A percentile compares a stretch with the other conserved stretches of the same genome.
These are phyloP conservation scores for Venturia aucupariae DNA, from an alignment of 2,329 filamentous ascomycete species.

Conservation along the genomic window DNA sequence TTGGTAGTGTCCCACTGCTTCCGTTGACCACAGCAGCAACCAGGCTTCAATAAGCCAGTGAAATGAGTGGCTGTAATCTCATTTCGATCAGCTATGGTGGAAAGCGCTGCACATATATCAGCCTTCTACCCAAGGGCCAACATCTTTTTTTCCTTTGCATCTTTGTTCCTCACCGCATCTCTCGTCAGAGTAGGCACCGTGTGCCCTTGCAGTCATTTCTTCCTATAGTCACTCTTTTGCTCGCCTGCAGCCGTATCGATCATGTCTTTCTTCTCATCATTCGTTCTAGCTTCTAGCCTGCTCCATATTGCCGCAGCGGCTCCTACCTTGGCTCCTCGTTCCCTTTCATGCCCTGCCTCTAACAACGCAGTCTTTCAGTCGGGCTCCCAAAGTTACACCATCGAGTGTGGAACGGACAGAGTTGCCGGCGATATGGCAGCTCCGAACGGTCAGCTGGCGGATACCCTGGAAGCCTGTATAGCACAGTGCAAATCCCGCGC, in stretches of 20 bases:
- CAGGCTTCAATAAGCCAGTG: not conserved
- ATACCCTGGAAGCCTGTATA: too few species aligned
- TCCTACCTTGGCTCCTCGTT: not conserved
- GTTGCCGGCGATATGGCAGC: too few species aligned
- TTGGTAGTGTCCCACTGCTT: not conserved
- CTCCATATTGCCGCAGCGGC: not conserved
- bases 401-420: too few species aligned
- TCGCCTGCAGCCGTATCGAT: not conserved
- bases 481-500: too few species aligned
- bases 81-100: not conserved
- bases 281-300: conserved; percentile 4
- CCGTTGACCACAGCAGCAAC: not conserved
- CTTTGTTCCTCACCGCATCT: not conserved
- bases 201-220: not conserved
- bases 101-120: not conserved
- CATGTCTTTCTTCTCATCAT: conserved; percentile 3
- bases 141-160: not conserved
- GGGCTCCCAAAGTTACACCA: too few species aligned
- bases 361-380: too few species aligned
- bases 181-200: not conserved
- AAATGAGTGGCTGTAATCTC: not conserved
- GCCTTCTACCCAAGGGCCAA: too few species aligned
- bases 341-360: too few species aligned
- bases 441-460: too few species aligned
- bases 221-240: not conserved